phyloP scores from a whole-genome alignment of 2,329 filamentous ascomycete species.

The Metarhizium robertsii region DNA sequence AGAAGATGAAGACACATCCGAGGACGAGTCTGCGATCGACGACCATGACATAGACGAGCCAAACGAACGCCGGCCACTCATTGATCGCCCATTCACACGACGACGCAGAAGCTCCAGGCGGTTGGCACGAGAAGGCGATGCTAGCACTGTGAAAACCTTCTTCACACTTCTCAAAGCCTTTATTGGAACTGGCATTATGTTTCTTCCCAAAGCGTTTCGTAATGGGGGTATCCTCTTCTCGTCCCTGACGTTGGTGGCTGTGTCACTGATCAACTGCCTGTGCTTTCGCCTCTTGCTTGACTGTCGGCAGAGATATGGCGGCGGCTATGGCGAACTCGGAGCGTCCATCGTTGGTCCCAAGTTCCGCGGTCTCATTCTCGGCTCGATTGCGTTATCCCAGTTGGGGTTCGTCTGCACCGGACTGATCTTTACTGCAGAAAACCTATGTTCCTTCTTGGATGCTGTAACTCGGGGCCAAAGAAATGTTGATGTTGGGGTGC shows the following conservation, averaged over 20 bases:
- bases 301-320: constrained; percentile 54
- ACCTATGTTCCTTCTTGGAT: constrained; percentile 56
- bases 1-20: constrained; percentile 35
- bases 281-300: constrained; percentile 65
- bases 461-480: constrained; percentile 45
- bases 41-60: constrained; percentile 32
- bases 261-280: constrained; percentile 57
- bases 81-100: constrained; percentile 27
- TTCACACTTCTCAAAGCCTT: constrained; percentile 74
- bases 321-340: constrained; percentile 68
- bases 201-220: constrained; percentile 68
- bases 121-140: constrained; percentile 41
- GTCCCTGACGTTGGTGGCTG: constrained; percentile 53
- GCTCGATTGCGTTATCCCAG: constrained; percentile 64
- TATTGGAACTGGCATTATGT: constrained; percentile 74
- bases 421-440: constrained; percentile 70
- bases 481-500: constrained; percentile 41
- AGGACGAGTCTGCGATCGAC: constrained; percentile 48
- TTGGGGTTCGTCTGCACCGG: constrained; percentile 71
- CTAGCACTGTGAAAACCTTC: constrained; percentile 62
- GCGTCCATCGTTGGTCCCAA: constrained; percentile 52
- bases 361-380: constrained; percentile 57
- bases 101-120: constrained; percentile 41
- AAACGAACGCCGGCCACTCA: constrained; percentile 49
- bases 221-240: constrained; percentile 73